Evolutionary conservation across 2,329 filamentous ascomycete species (phyloP).

Genomic region (Verticillium longisporum): DNA sequence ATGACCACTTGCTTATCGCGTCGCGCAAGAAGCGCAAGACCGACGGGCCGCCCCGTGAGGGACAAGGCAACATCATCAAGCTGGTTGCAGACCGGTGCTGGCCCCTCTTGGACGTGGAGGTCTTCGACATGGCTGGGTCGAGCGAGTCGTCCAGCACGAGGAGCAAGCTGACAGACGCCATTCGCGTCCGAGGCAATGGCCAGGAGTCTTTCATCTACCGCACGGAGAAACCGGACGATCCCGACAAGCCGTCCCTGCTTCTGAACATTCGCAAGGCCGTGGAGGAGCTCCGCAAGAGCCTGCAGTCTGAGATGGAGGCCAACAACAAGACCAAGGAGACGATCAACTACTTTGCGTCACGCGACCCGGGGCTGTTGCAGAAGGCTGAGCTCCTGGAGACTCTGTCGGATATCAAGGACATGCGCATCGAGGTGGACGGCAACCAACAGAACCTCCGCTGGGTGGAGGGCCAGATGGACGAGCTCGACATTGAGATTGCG

Average conservation of each 20-base stretch:
- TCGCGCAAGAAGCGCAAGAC: constrained; percentile 87
- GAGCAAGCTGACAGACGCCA: constrained; percentile 71
- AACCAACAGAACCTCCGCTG: constrained; percentile 94
- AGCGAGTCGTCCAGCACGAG: constrained; percentile 44
- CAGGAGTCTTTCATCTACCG: constrained; percentile 92
- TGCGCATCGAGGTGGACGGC: constrained; percentile 92
- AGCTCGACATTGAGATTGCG: constrained; percentile 92
- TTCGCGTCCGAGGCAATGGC: constrained; percentile 81
- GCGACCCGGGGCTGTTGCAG: constrained; percentile 69
- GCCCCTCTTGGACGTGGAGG: constrained; percentile 85
- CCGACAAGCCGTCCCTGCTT: constrained; percentile 74
- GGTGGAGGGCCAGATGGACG: constrained; percentile 93
- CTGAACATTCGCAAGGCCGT: constrained; percentile 89
- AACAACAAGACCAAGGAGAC: constrained; percentile 79
- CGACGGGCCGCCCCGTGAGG: constrained; percentile 51
- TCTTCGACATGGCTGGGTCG: constrained; percentile 75
- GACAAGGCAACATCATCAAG: constrained; percentile 53
- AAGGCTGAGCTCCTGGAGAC: constrained; percentile 76
- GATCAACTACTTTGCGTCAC: constrained; percentile 77
- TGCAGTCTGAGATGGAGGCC: constrained; percentile 81
- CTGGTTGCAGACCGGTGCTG: constrained; percentile 92
- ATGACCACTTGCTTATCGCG: constrained; percentile 88
- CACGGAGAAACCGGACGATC: constrained; percentile 72
- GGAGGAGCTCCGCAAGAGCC: constrained; percentile 80
- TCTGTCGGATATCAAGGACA: constrained; percentile 71